phyloP scores from a whole-genome alignment of 2,329 filamentous ascomycete species.

The Aspergillus pseudotamarii region DNA sequence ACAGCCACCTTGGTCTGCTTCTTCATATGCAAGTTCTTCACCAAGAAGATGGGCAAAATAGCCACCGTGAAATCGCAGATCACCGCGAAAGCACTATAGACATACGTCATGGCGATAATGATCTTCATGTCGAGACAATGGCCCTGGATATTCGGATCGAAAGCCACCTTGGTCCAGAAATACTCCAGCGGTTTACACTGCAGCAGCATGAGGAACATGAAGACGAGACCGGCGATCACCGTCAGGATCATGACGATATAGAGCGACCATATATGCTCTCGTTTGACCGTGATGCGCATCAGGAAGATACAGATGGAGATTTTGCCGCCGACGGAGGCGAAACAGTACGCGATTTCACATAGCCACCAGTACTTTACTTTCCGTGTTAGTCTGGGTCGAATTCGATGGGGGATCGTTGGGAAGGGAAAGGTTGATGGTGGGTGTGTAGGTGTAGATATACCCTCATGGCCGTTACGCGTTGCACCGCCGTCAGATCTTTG shows the following conservation, averaged over 20 bases:
- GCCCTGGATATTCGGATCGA: constrained; percentile 33
- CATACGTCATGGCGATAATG: constrained; percentile 37
- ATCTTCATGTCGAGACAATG: constrained; percentile 46
- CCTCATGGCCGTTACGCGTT: constrained; percentile 31
- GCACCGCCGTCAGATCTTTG: constrained; percentile 14
- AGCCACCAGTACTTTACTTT: constrained; percentile 50
- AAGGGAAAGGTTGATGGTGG: too few relatives aligned
- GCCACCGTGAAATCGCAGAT: constrained; percentile 56
- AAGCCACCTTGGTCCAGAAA: constrained; percentile 49
- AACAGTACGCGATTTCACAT: constrained; percentile 55
- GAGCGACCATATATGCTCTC: constrained; percentile 51
- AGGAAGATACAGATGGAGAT: constrained; percentile 57
- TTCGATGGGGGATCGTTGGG: background rate
- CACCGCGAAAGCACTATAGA: constrained; percentile 37
- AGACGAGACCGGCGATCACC: constrained; percentile 49
- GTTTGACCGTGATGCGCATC: constrained; percentile 52
- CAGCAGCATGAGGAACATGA: constrained; percentile 57
- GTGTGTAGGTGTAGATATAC: constrained; percentile 15
- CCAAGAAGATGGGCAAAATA: constrained; percentile 57
- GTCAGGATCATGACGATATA: constrained; percentile 49
- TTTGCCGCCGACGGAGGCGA: constrained; percentile 52
- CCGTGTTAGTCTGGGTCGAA: background rate
- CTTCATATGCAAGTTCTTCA: constrained; percentile 60
- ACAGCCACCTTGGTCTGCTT: constrained; percentile 55
- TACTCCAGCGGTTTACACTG: constrained; percentile 55